Evolutionary conservation across 2,329 filamentous ascomycete genomes (phyloP).

Genomic region (Colletotrichum tanaceti): DNA sequence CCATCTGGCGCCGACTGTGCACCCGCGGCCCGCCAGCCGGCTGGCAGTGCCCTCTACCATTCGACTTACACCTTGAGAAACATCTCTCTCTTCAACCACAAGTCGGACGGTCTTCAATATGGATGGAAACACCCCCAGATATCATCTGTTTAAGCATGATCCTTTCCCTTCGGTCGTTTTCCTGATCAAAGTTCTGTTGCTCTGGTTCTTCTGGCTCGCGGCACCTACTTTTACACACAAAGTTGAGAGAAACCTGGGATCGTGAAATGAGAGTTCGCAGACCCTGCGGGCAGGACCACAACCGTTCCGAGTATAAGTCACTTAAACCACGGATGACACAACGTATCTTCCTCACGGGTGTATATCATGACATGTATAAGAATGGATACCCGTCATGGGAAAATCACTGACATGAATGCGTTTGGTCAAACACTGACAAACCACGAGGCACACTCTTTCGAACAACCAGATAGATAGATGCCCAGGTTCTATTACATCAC

Average conservation of each 20-base stretch:
- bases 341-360: too few relatives aligned
- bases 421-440: background rate
- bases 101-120: too few relatives aligned
- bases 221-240: background rate
- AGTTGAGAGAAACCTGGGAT: background rate
- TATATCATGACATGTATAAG: too few relatives aligned
- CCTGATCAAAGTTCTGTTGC: background rate
- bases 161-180: too few relatives aligned
- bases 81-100: background rate
- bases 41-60: too few relatives aligned
- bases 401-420: background rate
- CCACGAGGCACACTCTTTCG: background rate
- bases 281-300: background rate
- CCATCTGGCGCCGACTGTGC: too few relatives aligned
- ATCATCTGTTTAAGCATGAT: background rate
- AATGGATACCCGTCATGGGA: background rate
- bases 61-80: background rate
- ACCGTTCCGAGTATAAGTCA: background rate
- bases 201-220: too few relatives aligned
- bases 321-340: too few relatives aligned
- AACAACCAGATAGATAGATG: background rate
- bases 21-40: too few relatives aligned
- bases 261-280: background rate
- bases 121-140: fast-evolving
- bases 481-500: too few relatives aligned